Evolutionary conservation across 2,329 filamentous ascomycete genomes (phyloP).

Genomic region (Sordariomycetes sp.): DNA sequence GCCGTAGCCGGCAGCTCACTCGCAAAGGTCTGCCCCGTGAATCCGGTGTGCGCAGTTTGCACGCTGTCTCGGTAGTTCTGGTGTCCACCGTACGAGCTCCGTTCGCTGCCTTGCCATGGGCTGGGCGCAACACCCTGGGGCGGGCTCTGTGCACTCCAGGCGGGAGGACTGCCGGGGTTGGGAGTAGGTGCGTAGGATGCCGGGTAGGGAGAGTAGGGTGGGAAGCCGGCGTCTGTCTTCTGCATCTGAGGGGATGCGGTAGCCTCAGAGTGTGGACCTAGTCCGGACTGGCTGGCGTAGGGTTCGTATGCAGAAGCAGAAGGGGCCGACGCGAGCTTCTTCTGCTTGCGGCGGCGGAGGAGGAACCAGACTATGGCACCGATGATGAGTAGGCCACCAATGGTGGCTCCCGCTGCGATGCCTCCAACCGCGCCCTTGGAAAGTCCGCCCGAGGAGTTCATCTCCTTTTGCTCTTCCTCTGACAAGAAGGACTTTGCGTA

Average conservation of each 20-base stretch:
- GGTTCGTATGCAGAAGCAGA: not conserved
- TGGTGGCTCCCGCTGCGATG: constrained; percentile 24
- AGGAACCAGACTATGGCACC: constrained; percentile 16
- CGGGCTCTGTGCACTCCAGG: not conserved
- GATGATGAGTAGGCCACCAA: constrained; percentile 15
- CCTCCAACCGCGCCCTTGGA: constrained; percentile 23
- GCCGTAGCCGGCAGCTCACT: constrained; percentile 1
- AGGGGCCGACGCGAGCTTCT: not conserved
- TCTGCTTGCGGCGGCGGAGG: constrained; percentile 4
- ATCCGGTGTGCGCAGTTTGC: not conserved
- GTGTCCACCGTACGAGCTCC: not conserved
- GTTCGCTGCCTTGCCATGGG: constrained; percentile 1
- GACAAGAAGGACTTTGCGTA: constrained; percentile 4
- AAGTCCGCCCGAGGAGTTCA: no score
- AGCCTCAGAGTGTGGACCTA: not conserved
- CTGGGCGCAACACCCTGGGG: not conserved
- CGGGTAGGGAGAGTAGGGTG: constrained; percentile 1
- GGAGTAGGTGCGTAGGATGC: not conserved
- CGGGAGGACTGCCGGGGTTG: not conserved
- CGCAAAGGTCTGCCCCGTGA: not conserved
- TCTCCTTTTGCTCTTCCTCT: constrained; percentile 6
- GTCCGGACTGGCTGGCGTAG: constrained; percentile 1
- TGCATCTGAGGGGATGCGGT: not conserved
- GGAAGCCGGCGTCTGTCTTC: not conserved
- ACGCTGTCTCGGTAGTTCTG: constrained; percentile 1